Evolutionary conservation across 2,329 filamentous ascomycete genomes (phyloP).

Genomic region (Epichloe sibirici): DNA sequence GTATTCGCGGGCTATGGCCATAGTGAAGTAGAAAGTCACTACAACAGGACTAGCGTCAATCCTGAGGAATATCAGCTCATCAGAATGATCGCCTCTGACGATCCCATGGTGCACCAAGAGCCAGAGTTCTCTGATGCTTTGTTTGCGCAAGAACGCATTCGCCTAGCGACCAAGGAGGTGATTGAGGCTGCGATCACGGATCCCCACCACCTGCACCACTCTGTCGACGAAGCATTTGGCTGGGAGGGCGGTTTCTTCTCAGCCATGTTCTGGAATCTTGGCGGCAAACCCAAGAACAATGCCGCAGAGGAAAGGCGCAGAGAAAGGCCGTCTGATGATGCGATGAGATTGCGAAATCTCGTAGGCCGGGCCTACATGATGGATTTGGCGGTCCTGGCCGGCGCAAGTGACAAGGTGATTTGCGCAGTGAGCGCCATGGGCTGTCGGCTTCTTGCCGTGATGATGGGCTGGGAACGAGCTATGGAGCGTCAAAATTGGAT

Average conservation of each 20-base stretch:
- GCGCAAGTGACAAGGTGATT: constrained; percentile 56
- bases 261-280: constrained; percentile 71
- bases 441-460: constrained; percentile 67
- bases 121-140: constrained; percentile 46
- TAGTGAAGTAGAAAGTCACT: constrained; percentile 37
- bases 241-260: constrained; percentile 86
- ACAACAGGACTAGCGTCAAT: constrained; percentile 29
- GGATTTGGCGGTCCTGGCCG: constrained; percentile 62
- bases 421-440: constrained; percentile 64
- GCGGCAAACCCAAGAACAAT: constrained; percentile 32
- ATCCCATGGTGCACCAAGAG: constrained; percentile 60
- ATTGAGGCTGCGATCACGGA: constrained; percentile 29
- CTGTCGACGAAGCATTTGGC: constrained; percentile 64
- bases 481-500: constrained; percentile 52
- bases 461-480: constrained; percentile 72
- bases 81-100: constrained; percentile 63
- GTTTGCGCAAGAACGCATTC: constrained; percentile 64
- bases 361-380: constrained; percentile 73
- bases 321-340: constrained; percentile 32
- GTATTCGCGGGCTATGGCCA: constrained; percentile 51
- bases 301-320: constrained; percentile 17
- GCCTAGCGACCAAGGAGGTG: constrained; percentile 53
- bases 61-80: constrained; percentile 31
- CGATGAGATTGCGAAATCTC: constrained; percentile 57
- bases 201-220: constrained; percentile 44